Conservation (phyloP, 306 rosid species). For the Vicia faba region DNA sequence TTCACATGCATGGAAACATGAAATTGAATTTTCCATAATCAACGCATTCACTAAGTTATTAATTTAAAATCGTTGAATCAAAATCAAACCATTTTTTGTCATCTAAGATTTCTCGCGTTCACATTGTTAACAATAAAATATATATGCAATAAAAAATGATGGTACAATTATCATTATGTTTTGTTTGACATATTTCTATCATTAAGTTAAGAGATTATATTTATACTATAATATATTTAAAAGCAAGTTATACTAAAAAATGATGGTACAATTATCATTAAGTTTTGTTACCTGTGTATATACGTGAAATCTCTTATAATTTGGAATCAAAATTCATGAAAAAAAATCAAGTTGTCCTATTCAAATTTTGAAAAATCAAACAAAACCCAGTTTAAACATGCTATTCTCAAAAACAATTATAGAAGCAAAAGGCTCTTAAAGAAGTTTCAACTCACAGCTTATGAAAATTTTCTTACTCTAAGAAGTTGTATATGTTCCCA, state of each 20-base stretch:
- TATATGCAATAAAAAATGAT: too few relatives aligned
- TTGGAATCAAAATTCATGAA: not conserved
- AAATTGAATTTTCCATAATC: not conserved
- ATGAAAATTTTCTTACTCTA: slow-evolving; percentile 38
- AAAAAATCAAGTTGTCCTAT: slow-evolving; percentile 23
- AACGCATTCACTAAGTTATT: not conserved
- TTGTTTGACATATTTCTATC: not conserved
- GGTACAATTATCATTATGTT: too few relatives aligned
- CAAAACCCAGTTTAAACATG: slow-evolving; percentile 27
- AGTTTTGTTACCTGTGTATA: too few relatives aligned
- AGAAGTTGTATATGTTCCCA: slow-evolving; percentile 48
- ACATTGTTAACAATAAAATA: not conserved
- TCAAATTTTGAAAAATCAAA: slow-evolving; percentile 28
- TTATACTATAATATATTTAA: not conserved
- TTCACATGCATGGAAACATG: not conserved
- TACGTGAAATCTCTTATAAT: not conserved
- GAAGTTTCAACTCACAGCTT: slow-evolving; percentile 42
- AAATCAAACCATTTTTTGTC: not conserved
- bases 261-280: too few relatives aligned
- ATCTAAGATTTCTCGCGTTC: not conserved
- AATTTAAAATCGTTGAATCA: not conserved
- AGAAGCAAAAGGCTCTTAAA: slow-evolving; percentile 23
- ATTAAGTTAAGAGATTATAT: not conserved
- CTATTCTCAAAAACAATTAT: slow-evolving; percentile 12
- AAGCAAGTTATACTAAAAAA: not conserved